These are phyloP conservation scores for Aspergillus calidoustus DNA, from an alignment of 2,329 filamentous ascomycete species.

Conservation along the genomic window DNA sequence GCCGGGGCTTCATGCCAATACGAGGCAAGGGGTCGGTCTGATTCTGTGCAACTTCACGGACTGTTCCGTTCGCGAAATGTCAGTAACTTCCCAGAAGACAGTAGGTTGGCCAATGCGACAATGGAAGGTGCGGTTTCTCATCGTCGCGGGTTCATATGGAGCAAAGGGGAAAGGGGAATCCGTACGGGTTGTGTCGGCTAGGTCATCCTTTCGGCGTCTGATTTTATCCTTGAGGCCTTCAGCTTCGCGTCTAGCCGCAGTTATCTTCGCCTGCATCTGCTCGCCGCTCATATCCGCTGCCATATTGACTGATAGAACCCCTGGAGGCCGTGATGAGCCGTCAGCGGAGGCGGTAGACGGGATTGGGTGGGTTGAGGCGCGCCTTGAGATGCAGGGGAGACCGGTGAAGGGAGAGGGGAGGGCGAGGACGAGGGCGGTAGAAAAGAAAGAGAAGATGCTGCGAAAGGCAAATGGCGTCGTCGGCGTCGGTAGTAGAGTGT, in stretches of 20 bases:
- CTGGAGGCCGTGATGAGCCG: constrained; percentile 28
- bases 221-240: constrained; percentile 98
- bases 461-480: constrained; percentile 16
- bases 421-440: constrained; percentile 14
- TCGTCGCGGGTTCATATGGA: constrained; percentile 10
- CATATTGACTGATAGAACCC: constrained; percentile 42
- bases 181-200: constrained; percentile 97
- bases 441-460: constrained; percentile 16
- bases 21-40: constrained; percentile 90
- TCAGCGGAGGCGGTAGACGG: constrained; percentile 18
- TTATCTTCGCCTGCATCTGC: constrained; percentile 88
- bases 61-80: constrained; percentile 53
- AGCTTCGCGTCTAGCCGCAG: constrained; percentile 92
- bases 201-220: constrained; percentile 99
- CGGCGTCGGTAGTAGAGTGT: constrained; percentile 9
- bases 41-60: constrained; percentile 89
- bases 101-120: constrained; percentile 8
- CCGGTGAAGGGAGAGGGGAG: constrained; percentile 16
- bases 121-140: background rate
- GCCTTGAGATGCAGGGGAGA: constrained; percentile 27
- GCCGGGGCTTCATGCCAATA: constrained; percentile 96
- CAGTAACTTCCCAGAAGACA: constrained; percentile 28
- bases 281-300: constrained; percentile 55
- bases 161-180: constrained; percentile 32
- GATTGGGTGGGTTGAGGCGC: constrained; percentile 42